These are phyloP conservation scores for Hortaea sp. DNA, from an alignment of 2,329 filamentous ascomycete genomes.

Conservation along the genomic window DNA sequence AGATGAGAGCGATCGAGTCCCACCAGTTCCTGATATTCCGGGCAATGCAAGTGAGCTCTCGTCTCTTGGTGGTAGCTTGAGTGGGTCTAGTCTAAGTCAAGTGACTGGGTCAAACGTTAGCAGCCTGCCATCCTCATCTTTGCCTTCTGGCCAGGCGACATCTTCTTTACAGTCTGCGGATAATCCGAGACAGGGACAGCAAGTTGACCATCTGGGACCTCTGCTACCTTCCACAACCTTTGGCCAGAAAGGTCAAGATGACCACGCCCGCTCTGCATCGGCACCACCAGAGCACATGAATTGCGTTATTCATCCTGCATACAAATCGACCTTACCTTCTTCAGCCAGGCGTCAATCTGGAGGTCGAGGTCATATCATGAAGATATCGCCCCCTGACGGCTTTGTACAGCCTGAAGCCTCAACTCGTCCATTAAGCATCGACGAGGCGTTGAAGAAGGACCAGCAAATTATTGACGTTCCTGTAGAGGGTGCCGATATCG, in stretches of 20 bases:
- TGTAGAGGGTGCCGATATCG: conserved; percentile 17
- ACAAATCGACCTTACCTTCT: conserved; percentile 22
- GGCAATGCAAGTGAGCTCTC: conserved; percentile 31
- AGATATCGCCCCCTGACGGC: conserved; percentile 33
- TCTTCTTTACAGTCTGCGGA: conserved; percentile 24
- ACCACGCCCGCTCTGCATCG: conserved; percentile 34
- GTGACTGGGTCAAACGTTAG: conserved; percentile 15
- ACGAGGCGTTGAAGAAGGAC: conserved; percentile 41
- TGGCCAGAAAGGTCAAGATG: conserved; percentile 27
- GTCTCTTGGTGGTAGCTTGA: conserved; percentile 9
- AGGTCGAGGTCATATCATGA: conserved; percentile 28
- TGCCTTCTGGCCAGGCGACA: conserved; percentile 1
- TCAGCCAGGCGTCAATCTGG: conserved; percentile 29
- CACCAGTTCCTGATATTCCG: conserved; percentile 48
- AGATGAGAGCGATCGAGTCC: conserved; percentile 38
- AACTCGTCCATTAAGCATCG: conserved; percentile 34
- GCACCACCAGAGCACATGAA: conserved; percentile 36
- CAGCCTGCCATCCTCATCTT: neutral
- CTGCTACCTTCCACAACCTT: conserved; percentile 40
- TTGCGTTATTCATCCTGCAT: conserved; percentile 21
- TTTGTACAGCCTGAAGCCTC: conserved; percentile 14
- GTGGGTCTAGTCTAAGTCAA: conserved; percentile 18
- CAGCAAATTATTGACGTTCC: conserved; percentile 36
- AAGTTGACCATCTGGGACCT: conserved; percentile 33
- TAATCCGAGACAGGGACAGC: conserved; percentile 16